Evolutionary conservation across 345 rosid genomes (phyloP).

Genomic region (Syzygium oleosum): DNA sequence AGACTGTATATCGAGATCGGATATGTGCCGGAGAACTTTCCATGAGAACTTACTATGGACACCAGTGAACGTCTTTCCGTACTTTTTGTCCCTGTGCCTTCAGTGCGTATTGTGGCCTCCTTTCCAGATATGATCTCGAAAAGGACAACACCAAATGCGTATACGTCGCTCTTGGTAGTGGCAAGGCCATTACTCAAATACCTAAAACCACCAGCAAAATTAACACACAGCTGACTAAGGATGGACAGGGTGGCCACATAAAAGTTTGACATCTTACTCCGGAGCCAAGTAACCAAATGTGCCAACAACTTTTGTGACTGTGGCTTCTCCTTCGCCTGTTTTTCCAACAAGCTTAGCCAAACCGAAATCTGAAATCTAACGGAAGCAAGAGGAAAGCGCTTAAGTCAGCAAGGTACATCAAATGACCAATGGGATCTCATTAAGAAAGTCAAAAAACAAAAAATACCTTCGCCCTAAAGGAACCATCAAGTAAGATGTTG

Average conservation of each 20-base stretch:
- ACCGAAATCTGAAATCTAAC: slow-evolving; percentile 93
- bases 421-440: not conserved
- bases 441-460: not conserved
- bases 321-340: slow-evolving; percentile 69
- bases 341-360: slow-evolving; percentile 83
- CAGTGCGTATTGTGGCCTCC: slow-evolving; percentile 71
- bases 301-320: slow-evolving; percentile 92
- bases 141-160: slow-evolving; percentile 95
- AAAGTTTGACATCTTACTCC: slow-evolving; percentile 45
- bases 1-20: not conserved
- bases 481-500: slow-evolving; percentile 77
- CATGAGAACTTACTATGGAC: slow-evolving; percentile 53
- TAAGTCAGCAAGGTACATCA: not conserved
- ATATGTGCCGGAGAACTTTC: not conserved
- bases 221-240: not conserved
- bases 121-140: slow-evolving; percentile 84
- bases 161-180: slow-evolving; percentile 82
- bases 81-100: slow-evolving; percentile 47
- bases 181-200: slow-evolving; percentile 87
- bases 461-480: slow-evolving; percentile 83
- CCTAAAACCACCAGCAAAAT: slow-evolving; percentile 19
- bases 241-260: not conserved
- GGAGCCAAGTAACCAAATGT: slow-evolving; percentile 96
- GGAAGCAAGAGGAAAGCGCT: not conserved
- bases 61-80: slow-evolving; percentile 83